Conservation (phyloP, 768 basidiomycete species). For the Psilocybe cubensis region DNA sequence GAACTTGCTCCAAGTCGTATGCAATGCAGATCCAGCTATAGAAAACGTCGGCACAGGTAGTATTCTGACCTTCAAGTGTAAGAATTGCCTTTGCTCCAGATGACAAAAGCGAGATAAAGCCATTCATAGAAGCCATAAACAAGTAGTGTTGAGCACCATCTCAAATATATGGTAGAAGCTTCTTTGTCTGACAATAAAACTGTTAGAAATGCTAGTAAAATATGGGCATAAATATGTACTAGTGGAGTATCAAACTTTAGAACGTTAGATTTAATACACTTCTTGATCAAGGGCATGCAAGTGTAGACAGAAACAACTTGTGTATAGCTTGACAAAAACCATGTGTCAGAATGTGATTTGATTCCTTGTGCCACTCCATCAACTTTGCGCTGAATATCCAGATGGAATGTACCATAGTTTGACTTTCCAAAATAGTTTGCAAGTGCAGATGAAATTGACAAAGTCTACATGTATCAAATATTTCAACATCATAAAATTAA, state of each 20-base stretch:
- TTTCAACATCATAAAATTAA: too few relatives aligned
- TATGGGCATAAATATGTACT: too few relatives aligned
- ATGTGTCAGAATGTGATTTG: constrained; percentile 27
- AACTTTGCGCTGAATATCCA: constrained; percentile 18
- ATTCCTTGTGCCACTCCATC: constrained; percentile 23
- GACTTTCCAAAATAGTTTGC: constrained; percentile 31
- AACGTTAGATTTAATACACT: constrained; percentile 10
- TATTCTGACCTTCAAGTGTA: constrained; percentile 31
- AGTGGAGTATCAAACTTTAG: constrained; percentile 26
- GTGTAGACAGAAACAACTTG: constrained; percentile 23
- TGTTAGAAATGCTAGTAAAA: too few relatives aligned
- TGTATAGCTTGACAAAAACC: constrained; percentile 28
- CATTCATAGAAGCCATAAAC: constrained; percentile 18
- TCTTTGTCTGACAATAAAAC: constrained; percentile 18
- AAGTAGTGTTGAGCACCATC: constrained; percentile 12
- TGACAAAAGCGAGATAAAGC: constrained; percentile 21
- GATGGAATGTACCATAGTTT: constrained; percentile 28
- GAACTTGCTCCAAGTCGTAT: constrained; percentile 24
- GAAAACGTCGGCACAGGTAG: constrained; percentile 31
- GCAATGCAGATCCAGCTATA: constrained; percentile 34
- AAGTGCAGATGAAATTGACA: constrained; percentile 22
- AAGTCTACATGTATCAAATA: constrained; percentile 11
- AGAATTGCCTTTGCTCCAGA: constrained; percentile 25
- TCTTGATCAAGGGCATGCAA: constrained; percentile 26
- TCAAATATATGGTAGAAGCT: constrained; percentile 22